Evolutionary conservation across 139 green algal species (phyloP).

Genomic region (Picochlorum sp.): DNA sequence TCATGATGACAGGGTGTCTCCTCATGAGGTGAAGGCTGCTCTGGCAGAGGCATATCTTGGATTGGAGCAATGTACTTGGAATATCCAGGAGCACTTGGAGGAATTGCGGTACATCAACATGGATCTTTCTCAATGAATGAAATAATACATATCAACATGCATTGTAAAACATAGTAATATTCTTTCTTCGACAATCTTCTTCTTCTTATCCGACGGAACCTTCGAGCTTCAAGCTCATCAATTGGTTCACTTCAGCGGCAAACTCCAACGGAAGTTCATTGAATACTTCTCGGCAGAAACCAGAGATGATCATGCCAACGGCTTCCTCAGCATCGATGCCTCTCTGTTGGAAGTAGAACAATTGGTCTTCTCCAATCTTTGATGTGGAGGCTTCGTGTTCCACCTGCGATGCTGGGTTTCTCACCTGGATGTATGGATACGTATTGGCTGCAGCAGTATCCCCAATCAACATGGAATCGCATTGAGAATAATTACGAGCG

Average conservation of each 20-base stretch:
- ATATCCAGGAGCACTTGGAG: background rate
- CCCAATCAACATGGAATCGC: constrained; percentile 99
- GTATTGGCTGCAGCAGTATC: constrained; percentile 95
- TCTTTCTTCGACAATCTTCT: background rate
- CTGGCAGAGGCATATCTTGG: background rate
- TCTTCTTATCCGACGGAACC: constrained; percentile 78
- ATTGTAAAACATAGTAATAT: background rate
- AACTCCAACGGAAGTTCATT: constrained; percentile 99
- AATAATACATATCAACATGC: background rate
- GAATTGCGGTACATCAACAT: background rate
- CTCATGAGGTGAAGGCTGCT: background rate
- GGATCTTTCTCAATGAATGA: background rate
- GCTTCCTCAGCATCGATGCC: constrained; percentile 87
- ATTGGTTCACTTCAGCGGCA: constrained; percentile 92
- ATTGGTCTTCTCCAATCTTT: constrained; percentile 99
- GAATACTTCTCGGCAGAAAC: constrained; percentile 98
- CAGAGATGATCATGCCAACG: constrained; percentile 94
- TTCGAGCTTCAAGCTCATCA: constrained; percentile 99
- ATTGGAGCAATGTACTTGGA: background rate
- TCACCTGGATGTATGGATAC: constrained; percentile 99
- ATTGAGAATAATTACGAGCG: constrained; percentile 94
- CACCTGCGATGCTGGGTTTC: constrained; percentile 78
- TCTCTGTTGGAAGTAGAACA: constrained; percentile 99
- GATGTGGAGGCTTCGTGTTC: constrained; percentile 95
- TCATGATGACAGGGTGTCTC: background rate